phyloP scores from a whole-genome alignment of 2,329 filamentous ascomycete genomes.

The Apiospora marii region DNA sequence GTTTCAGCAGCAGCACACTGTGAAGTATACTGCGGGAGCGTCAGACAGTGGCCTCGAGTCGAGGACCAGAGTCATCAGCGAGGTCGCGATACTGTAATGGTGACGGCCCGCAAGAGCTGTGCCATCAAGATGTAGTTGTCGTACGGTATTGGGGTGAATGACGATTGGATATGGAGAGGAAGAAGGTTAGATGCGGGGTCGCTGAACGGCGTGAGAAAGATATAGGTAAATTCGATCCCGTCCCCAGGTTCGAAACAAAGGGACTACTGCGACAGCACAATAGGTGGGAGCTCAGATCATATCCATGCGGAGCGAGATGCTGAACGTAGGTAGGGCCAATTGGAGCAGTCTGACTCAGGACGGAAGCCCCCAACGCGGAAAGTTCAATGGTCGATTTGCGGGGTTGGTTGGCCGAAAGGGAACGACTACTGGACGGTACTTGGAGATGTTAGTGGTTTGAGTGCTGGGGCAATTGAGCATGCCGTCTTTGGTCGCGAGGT shows the following conservation, averaged over 20 bases:
- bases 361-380: conserved; percentile 17
- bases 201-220: conserved; percentile 13
- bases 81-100: conserved; percentile 58
- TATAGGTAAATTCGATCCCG: conserved; percentile 14
- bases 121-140: conserved; percentile 24
- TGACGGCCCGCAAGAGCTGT: conserved; percentile 22
- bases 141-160: not conserved
- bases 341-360: conserved; percentile 11
- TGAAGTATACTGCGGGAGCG: conserved; percentile 43
- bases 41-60: conserved; percentile 57
- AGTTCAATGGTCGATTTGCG: conserved; percentile 18
- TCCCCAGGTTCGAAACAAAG: conserved; percentile 17
- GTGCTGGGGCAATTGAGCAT: not conserved
- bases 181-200: conserved; percentile 20
- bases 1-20: conserved; percentile 49
- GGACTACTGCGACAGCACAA: conserved; percentile 12
- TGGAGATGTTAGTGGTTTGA: not conserved
- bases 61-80: conserved; percentile 65
- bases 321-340: conserved; percentile 18
- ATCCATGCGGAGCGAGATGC: conserved; percentile 1
- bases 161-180: conserved; percentile 10
- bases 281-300: conserved; percentile 18
- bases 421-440: not conserved
- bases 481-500: not conserved
- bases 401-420: not conserved